Evolutionary conservation across 805 yeast genomes (phyloP), one percentile per base, ranked within the genome.

Genomic region (Scheffersomyces amazonensis): DNA sequence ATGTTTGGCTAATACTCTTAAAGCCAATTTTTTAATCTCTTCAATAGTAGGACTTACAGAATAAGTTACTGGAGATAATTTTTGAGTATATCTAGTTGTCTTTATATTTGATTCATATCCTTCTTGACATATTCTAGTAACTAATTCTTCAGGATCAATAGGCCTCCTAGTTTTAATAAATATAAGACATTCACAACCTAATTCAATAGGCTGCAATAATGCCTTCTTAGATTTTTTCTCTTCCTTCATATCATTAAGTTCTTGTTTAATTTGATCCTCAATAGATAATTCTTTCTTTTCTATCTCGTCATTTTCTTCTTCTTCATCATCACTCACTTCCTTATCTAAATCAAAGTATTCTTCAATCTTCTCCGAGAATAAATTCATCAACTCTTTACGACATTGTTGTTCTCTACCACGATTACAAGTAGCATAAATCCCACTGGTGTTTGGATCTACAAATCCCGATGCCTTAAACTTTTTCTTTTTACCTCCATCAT

Each of bases 401-500:
- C 95, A 87, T 37, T 75, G 80, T 37, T 73, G 73, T 58, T 93
- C 99, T 42, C 82, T 80, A 27, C 84, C 83, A 49, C 96, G 73
- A 35, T 80, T 77, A 60, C 97, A 91, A 0, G 98, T 86, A 10
- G 89, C 96, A 60, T 86, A 93, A 0, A 93, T 72, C 0, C 99
- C 99, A 27, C 82, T 66, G 38, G 93, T 85, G 28, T 83, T 83
- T 0, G 96, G 96, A 52, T 90, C 96, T 15, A 90, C 60, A 37
- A 78, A 66, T 7, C 78, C 78, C 2, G 66, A 53, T 15, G 70
- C 66, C 48, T 75, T 76, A 58, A 66, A 77, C 59, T 68, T 64
- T 54, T 69, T 71, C 52, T 50, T 47, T 31, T 47, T 47, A 28
- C 57, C 53, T 7, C 56, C 58, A 12, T 37, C 43, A 16, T 40